Conservation (phyloP, 2,329 filamentous ascomycete genomes). For the Apiospora hydei region DNA sequence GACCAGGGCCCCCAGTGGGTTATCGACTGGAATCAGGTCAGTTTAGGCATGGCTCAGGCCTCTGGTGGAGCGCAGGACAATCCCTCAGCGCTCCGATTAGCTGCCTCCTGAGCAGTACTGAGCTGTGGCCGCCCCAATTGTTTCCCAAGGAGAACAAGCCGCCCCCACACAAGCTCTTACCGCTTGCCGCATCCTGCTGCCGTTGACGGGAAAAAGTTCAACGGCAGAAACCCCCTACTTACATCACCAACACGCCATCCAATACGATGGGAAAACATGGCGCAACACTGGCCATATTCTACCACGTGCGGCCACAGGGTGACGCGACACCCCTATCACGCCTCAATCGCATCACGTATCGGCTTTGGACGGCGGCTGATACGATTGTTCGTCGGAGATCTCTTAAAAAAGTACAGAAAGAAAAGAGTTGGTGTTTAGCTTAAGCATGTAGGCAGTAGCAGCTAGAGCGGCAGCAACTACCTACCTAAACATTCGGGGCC, state of each 20-base stretch:
- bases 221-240: not conserved
- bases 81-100: conserved; percentile 2
- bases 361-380: not conserved
- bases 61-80: not conserved
- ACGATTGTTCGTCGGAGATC: not conserved
- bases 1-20: not conserved
- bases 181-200: not conserved
- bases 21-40: conserved; percentile 1
- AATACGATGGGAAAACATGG: not conserved
- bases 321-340: not conserved
- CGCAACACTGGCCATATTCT: not conserved
- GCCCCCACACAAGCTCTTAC: conserved; percentile 17
- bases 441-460: not conserved
- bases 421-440: not conserved
- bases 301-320: not conserved
- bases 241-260: conserved; percentile 13
- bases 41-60: not conserved
- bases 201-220: not conserved
- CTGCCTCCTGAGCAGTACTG: not conserved
- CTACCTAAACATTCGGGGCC: not conserved
- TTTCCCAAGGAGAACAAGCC: not conserved
- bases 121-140: not conserved
- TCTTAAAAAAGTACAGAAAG: not conserved
- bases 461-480: not conserved
- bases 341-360: not conserved